Evolutionary conservation across 2,329 filamentous ascomycete genomes (phyloP).

Genomic region (Cercospora citrullina): DNA sequence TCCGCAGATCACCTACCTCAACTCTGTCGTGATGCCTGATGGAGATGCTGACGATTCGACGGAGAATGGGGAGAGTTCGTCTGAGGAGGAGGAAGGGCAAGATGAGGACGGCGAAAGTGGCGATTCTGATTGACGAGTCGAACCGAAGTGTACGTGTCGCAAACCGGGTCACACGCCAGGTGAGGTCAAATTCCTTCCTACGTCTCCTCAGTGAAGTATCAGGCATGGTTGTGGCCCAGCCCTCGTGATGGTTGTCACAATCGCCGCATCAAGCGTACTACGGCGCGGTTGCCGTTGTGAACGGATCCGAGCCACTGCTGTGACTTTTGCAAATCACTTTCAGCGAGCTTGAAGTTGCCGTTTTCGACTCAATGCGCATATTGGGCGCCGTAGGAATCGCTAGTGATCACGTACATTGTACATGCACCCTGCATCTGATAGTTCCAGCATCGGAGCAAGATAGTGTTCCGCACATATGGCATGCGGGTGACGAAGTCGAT

Average conservation of each 20-base stretch:
- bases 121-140: not conserved
- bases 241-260: not conserved
- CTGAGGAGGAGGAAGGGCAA: slow-evolving; percentile 20
- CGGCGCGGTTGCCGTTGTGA: not conserved
- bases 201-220: not conserved
- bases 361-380: not conserved
- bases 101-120: slow-evolving; percentile 10
- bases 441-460: not conserved
- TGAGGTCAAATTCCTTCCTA: not conserved
- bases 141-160: not conserved
- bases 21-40: slow-evolving; percentile 54
- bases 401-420: not conserved
- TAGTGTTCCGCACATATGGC: not conserved
- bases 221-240: not conserved
- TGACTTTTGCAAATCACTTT: not conserved
- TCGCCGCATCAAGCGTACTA: not conserved
- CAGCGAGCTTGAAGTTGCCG: not conserved
- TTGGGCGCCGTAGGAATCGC: not conserved
- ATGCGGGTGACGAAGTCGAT: not conserved
- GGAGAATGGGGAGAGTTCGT: slow-evolving; percentile 30
- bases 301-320: not conserved
- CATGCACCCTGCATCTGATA: not conserved
- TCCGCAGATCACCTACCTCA: slow-evolving; percentile 51
- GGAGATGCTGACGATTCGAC: slow-evolving; percentile 37
- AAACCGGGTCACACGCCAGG: not conserved